phyloP scores from a whole-genome alignment of 2,329 filamentous ascomycete genomes.

The Fusarium sp. region DNA sequence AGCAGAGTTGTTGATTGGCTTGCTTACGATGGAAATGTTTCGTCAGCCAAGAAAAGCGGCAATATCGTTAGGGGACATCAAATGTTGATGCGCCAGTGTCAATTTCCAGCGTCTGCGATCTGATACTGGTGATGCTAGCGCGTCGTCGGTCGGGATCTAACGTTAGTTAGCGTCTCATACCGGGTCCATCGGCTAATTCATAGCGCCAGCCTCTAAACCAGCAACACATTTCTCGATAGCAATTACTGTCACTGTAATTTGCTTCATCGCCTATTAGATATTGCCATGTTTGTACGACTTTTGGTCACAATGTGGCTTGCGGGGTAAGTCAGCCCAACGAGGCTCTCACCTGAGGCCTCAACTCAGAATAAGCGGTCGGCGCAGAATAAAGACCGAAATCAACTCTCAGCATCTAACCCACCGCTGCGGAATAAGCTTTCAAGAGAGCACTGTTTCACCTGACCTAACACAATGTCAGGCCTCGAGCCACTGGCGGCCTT shows the following conservation, averaged over 20 bases:
- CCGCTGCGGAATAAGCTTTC: neutral
- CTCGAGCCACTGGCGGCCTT: neutral
- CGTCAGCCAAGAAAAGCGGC: accelerated
- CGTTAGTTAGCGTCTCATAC: accelerated
- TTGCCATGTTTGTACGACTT: neutral
- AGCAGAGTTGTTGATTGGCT: too few species aligned
- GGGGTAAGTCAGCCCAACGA: neutral
- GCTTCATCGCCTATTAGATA: neutral
- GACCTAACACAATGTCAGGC: neutral
- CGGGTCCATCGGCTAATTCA: too few species aligned
- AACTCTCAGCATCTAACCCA: neutral
- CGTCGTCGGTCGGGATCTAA: accelerated
- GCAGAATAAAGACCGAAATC: neutral
- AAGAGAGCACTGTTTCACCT: accelerated
- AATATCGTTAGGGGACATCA: too few species aligned
- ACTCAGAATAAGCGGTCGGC: accelerated
- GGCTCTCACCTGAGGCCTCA: neutral
- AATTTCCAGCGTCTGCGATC: too few species aligned
- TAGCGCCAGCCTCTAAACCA: neutral
- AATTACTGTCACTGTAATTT: too few species aligned
- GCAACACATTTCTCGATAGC: accelerated
- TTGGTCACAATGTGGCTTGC: neutral
- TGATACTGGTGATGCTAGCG: too few species aligned
- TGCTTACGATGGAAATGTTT: accelerated
- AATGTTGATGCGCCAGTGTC: too few species aligned